Base-by-base conservation (phyloP, 352 stramenopile species). In the Globisporangium nunn region DNA sequence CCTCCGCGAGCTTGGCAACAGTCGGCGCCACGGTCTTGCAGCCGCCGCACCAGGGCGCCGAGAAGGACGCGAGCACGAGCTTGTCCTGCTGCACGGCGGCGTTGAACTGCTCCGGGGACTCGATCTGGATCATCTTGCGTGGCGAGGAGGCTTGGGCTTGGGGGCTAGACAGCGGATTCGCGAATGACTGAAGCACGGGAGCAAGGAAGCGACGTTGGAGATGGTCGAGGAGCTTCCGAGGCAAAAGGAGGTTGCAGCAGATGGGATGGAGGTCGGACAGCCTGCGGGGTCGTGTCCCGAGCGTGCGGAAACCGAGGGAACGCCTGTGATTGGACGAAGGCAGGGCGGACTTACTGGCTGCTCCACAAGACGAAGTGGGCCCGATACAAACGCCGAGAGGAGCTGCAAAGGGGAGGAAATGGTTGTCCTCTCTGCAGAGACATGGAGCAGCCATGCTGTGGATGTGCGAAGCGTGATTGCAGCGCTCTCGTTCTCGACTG, bases 21-120 rank as follows among this genome's bases (percentile, higher is more conserved):
- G 76, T 71, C 0, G 78, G 73, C 28, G 68, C 71, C 51, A 91
- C 73, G 50, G 75, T 56, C 54, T 87, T 85, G 75, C 81, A 87
- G 63, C 67, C 70, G 51, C 73, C 74, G 61, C 74, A 88, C 77
- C 73, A 88, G 4, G 75, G 70, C n/a, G 81, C 75, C 17, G 72
- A 76, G 68, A 87, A 87, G 31, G 58, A 78, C 31, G 63, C 76
- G 31, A 87, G 69, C 11, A 74, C 55, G 23, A 74, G 44, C 58
- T 72, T 75, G 66, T 81, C 79, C n/a, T 68, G 52, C 15, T 50
- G 60, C 10, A 65, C 58, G 3, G 67, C 61, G 12, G 62, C 43
- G 57, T 72, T 55, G 62, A 82, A 87, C 12, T 81, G 64, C 56
- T 78, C 68, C 28, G 64, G 50, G 15, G 54, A 67, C 37, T 73